Percentiles rank a stretch among this genome's conserved stretches.
These are phyloP conservation scores for Capsicum baccatum DNA, from an alignment of 257 asterid genomes.

Conservation along the genomic window DNA sequence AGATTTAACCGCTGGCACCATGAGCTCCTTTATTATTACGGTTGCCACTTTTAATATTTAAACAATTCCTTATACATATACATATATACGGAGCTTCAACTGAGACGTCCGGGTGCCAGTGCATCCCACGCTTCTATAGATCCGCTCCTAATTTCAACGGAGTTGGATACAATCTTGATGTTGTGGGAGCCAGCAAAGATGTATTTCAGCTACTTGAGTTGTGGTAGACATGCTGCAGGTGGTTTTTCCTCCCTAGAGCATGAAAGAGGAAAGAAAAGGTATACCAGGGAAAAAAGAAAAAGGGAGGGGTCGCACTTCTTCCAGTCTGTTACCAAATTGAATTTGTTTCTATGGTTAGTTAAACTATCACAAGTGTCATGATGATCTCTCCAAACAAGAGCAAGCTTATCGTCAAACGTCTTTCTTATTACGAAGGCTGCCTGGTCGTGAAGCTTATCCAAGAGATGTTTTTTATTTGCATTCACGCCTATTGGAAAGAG, in stretches of 20 bases:
- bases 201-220: background rate
- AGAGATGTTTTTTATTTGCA: too few relatives aligned
- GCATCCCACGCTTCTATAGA: too few relatives aligned
- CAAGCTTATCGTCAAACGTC: too few relatives aligned
- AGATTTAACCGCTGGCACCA: too few relatives aligned
- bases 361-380: slow-evolving; percentile 2
- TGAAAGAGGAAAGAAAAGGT: background rate
- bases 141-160: background rate
- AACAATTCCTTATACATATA: too few relatives aligned
- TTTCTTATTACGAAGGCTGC: background rate
- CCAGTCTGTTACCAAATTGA: background rate
- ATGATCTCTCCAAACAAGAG: too few relatives aligned
- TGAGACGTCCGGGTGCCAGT: too few relatives aligned
- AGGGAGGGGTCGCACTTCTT: background rate
- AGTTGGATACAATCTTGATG: background rate
- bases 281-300: background rate
- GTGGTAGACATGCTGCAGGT: background rate
- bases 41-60: too few relatives aligned
- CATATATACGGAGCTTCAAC: too few relatives aligned
- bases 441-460: too few relatives aligned
- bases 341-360: background rate
- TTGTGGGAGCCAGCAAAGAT: background rate
- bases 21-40: too few relatives aligned
- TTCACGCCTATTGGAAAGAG: too few relatives aligned
- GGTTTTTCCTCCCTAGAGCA: background rate